Base-by-base conservation (phyloP, 2,329 filamentous ascomycete genomes). In the Cercospora canescens region DNA sequence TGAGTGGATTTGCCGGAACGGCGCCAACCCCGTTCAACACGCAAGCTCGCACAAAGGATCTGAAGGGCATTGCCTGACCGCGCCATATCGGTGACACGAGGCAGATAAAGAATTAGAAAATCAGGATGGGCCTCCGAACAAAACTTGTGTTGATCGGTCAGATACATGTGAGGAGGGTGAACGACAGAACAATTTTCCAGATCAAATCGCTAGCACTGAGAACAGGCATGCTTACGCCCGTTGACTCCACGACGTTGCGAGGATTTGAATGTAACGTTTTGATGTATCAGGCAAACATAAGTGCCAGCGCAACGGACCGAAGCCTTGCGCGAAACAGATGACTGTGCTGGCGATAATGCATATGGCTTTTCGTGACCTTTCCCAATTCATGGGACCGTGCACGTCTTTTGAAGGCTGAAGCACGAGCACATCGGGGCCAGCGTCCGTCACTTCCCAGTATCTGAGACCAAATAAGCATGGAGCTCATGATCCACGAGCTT, bases 1-100 rank as follows among this genome's bases (percentile, higher is more conserved):
- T 87, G 86, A 86, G 82, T 0, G 86, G 88, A 78, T 90, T 87
- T 2, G 85, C 84, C 5, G 88, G 87, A 0, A 87, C 88, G 56
- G 87, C 86, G 6, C 85, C 87, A 54, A 89, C 81, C 0, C 88
- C 88, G 72, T 89, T 89, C 6, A 90, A 79, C 80, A 88, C 57
- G 84, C 87, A 77, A 14, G 76, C 76, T n/a, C 86, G 88, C 86
- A 90, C 88, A 73, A 89, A 90, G 56, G 84, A 86, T 58, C 79
- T 78, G 72, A 90, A 90, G 0, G 81, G 82, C 16, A 79, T 83
- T 6, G 88, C 87, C 57, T 78, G 79, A 0, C 87, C 88, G 67
- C 87, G 81, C 87, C 85, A 88, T 66, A 88, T 85, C 26, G 81
- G 82, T 14, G 83, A 83, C 3, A 78, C 82, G 30, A 87, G 77